Conservation (phyloP, 169 alveolate genomes). For the Cryptosporidium sp. region DNA sequence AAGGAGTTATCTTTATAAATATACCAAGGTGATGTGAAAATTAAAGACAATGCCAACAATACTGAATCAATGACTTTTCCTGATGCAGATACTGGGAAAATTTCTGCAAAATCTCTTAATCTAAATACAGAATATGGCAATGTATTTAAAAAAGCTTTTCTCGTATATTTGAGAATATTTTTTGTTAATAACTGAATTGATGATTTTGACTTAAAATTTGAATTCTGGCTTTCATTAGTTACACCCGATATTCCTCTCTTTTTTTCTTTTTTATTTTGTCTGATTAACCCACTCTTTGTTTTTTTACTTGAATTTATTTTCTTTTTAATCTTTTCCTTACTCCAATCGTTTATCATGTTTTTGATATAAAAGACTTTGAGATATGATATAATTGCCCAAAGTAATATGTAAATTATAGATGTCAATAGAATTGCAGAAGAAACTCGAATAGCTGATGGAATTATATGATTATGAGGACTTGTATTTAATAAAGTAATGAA, state of each 20-base stretch:
- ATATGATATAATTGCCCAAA: slow-evolving; percentile 32
- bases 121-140: slow-evolving; percentile 37
- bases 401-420: background rate
- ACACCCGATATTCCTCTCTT: background rate
- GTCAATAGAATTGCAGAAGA: slow-evolving; percentile 21
- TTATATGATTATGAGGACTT: slow-evolving; percentile 47
- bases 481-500: slow-evolving; percentile 37
- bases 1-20: slow-evolving; percentile 16
- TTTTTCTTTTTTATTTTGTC: background rate
- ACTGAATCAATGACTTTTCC: slow-evolving; percentile 9
- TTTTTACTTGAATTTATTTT: background rate
- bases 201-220: background rate
- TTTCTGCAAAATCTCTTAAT: slow-evolving; percentile 34
- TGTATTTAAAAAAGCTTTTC: slow-evolving; percentile 4
- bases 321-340: slow-evolving; percentile 7
- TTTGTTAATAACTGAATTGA: background rate
- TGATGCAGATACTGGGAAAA: slow-evolving; percentile 40
- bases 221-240: background rate
- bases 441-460: slow-evolving; percentile 26
- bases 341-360: slow-evolving; percentile 29
- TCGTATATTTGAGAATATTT: background rate
- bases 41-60: slow-evolving; percentile 9
- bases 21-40: slow-evolving; percentile 70
- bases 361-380: slow-evolving; percentile 30
- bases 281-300: background rate